A percentile compares a stretch with the other conserved stretches of the same genome.
phyloP scores from a whole-genome alignment of 179 eudicot species.

The Vitellaria paradoxa region DNA sequence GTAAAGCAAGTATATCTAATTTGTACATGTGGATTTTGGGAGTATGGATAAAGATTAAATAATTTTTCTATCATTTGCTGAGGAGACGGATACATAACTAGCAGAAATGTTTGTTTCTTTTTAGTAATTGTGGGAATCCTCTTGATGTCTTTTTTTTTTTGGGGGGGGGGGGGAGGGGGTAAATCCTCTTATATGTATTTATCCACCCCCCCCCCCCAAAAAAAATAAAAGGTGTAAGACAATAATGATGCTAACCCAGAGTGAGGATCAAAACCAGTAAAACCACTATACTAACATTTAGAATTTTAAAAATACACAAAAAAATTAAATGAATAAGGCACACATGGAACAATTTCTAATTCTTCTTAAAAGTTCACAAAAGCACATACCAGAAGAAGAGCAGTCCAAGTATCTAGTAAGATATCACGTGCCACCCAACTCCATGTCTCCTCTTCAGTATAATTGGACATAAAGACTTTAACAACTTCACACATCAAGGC shows the following conservation, averaged over 20 bases:
- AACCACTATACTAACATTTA: neutral
- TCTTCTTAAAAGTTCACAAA: neutral
- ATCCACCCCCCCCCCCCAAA: too few species aligned
- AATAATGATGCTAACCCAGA: constrained; percentile 4
- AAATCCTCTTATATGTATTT: too few species aligned
- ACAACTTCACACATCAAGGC: constrained; percentile 82
- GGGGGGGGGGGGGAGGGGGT: too few species aligned
- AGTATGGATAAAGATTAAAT: too few species aligned
- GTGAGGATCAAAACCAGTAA: neutral
- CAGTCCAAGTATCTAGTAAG: constrained; percentile 91
- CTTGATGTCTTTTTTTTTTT: too few species aligned
- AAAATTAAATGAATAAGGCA: neutral
- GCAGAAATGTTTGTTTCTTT: too few species aligned
- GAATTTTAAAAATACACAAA: neutral
- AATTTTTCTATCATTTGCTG: too few species aligned
- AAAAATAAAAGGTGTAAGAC: too few species aligned
- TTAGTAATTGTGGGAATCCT: too few species aligned
- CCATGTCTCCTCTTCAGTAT: constrained; percentile 94
- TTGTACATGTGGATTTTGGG: too few species aligned
- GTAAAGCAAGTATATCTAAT: too few species aligned
- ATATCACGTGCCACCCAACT: constrained; percentile 96
- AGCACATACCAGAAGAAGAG: constrained; percentile 69
- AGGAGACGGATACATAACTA: too few species aligned
- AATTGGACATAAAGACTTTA: constrained; percentile 61
- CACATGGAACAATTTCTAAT: neutral